phyloP scores from a whole-genome alignment of 768 basidiomycete genomes.

The Suillus brevipes region DNA sequence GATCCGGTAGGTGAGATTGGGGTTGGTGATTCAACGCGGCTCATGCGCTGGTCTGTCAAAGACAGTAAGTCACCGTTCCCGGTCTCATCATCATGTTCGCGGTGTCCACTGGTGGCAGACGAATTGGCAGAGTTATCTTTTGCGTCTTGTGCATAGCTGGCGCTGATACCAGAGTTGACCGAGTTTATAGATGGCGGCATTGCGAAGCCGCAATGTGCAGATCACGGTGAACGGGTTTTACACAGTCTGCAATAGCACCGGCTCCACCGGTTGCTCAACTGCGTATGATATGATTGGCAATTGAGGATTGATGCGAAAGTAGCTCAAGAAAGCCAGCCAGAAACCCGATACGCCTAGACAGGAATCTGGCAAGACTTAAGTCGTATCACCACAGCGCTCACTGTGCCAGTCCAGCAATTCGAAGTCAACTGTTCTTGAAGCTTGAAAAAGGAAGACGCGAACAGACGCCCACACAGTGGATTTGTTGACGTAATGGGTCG shows the following conservation, averaged over 20 bases:
- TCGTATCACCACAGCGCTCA: not conserved
- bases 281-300: not conserved
- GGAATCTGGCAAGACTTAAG: not conserved
- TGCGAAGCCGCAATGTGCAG: not conserved
- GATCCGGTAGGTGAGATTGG: conserved; percentile 11
- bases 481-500: not conserved
- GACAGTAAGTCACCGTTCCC: conserved; percentile 1
- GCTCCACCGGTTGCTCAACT: not conserved
- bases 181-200: conserved; percentile 10
- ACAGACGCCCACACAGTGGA: not conserved
- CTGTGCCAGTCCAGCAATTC: not conserved
- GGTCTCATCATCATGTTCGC: not conserved
- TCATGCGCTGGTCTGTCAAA: conserved; percentile 10
- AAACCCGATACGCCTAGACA: not conserved
- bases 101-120: not conserved
- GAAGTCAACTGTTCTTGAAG: not conserved
- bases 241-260: not conserved
- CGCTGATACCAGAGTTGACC: conserved; percentile 10
- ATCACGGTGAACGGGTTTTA: not conserved
- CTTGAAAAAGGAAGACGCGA: not conserved
- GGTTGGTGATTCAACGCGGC: conserved; percentile 15
- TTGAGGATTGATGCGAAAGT: not conserved
- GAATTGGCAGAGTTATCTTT: not conserved
- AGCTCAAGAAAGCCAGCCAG: not conserved
- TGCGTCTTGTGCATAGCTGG: conserved; percentile 7